These are phyloP conservation scores for Tricladium varicosporioides DNA, from an alignment of 2,329 filamentous ascomycete species.

Conservation along the genomic window DNA sequence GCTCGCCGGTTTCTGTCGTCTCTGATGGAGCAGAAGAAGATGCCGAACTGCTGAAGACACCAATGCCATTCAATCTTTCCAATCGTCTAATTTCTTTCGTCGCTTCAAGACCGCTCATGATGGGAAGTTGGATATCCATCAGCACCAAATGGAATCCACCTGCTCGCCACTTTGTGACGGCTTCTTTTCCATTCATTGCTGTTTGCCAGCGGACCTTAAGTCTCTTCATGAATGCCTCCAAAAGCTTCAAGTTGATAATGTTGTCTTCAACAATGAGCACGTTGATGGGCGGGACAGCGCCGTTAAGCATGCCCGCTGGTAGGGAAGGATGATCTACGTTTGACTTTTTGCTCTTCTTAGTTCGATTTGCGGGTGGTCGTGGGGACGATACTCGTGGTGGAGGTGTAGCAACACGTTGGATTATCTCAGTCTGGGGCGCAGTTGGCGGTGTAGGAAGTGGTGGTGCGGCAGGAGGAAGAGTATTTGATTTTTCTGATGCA, in stretches of 20 bases:
- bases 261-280: conserved; percentile 98
- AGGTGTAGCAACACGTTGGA: conserved; percentile 39
- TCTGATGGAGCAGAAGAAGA: conserved; percentile 50
- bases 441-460: conserved; percentile 53
- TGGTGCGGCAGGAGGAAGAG: conserved; percentile 43
- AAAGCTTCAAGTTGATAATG: conserved; percentile 89
- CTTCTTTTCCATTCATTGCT: conserved; percentile 93
- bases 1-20: conserved; percentile 41
- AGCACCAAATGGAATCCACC: conserved; percentile 95
- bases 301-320: conserved; percentile 68
- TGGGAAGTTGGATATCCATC: conserved; percentile 97
- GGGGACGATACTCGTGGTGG: conserved; percentile 50
- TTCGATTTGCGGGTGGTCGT: conserved; percentile 35
- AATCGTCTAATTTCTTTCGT: conserved; percentile 91
- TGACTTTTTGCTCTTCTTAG: conserved; percentile 55
- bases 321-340: conserved; percentile 45
- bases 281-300: conserved; percentile 89
- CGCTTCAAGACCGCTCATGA: conserved; percentile 94
- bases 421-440: conserved; percentile 48
- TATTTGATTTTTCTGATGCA: conserved; percentile 46
- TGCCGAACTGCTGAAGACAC: conserved; percentile 76
- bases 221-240: conserved; percentile 94
- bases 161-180: conserved; percentile 86
- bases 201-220: conserved; percentile 95
- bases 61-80: conserved; percentile 88